Evolutionary conservation across 2,329 filamentous ascomycete species (phyloP).

Genomic region (Exophiala bonariae): DNA sequence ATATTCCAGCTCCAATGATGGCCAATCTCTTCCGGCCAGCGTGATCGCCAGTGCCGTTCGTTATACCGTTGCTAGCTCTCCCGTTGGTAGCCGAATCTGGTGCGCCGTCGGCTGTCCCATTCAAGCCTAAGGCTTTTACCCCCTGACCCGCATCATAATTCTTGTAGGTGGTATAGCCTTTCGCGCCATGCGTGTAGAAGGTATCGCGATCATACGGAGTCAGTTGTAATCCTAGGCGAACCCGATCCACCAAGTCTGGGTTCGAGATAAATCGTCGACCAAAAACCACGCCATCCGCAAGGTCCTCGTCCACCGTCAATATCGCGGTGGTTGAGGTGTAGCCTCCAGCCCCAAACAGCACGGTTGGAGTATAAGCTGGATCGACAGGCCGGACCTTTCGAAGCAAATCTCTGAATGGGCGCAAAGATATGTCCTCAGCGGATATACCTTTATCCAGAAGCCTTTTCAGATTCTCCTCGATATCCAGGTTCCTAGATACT

Average conservation of each 20-base stretch:
- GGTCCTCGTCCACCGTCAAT: neutral
- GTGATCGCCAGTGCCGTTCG: no score
- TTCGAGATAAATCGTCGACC: constrained; percentile 51
- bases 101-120: neutral
- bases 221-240: constrained; percentile 23
- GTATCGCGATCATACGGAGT: neutral
- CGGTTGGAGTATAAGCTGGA: neutral
- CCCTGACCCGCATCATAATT: neutral
- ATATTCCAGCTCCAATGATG: neutral
- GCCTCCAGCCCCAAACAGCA: constrained; percentile 5
- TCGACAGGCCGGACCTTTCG: neutral
- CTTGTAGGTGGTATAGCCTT: neutral
- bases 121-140: neutral
- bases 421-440: neutral
- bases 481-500: neutral
- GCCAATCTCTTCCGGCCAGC: neutral
- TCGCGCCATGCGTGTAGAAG: constrained; percentile 9
- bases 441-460: neutral
- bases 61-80: neutral
- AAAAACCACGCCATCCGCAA: constrained; percentile 48
- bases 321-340: constrained; percentile 35
- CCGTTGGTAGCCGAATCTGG: neutral
- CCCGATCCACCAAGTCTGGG: constrained; percentile 47
- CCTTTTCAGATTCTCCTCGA: neutral
- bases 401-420: neutral